Conservation (phyloP, 495 filamentous ascomycete species). For the Endocarpon pusillum region DNA sequence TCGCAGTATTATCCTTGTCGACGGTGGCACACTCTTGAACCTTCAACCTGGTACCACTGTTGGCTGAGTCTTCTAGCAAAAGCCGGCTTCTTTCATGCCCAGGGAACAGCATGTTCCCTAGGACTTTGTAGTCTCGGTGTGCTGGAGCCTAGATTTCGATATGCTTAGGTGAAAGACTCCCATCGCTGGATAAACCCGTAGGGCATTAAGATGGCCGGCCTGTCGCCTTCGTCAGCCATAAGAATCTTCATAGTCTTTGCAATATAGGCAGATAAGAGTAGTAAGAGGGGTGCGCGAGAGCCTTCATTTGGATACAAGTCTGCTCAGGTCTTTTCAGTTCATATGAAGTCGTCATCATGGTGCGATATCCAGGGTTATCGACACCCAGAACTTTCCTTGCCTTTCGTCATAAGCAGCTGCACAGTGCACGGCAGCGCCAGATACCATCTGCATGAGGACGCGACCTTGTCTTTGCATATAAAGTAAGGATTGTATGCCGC, state of each 20-base stretch:
- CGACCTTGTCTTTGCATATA: not conserved
- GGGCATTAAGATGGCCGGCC: too few species aligned
- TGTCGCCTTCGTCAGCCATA: too few species aligned
- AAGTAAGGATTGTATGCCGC: constrained; percentile 18
- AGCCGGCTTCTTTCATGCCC: not conserved
- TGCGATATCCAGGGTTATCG: constrained; percentile 9
- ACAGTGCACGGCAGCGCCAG: too few species aligned
- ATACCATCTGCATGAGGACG: too few species aligned
- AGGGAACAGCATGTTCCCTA: constrained; percentile 24
- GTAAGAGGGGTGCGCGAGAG: too few species aligned
- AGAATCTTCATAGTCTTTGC: too few species aligned
- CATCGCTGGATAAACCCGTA: too few species aligned
- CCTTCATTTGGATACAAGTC: constrained; percentile 2
- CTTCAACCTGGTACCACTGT: too few species aligned
- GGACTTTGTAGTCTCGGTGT: constrained; percentile 40
- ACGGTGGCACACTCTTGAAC: too few species aligned
- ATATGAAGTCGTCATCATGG: constrained; percentile 20
- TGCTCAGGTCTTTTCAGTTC: constrained; percentile 50
- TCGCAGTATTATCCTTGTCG: too few species aligned
- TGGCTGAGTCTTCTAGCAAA: not conserved
- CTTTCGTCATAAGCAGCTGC: not conserved
- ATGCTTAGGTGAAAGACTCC: too few species aligned
- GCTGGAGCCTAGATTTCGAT: constrained; percentile 21
- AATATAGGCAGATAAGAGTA: too few species aligned
- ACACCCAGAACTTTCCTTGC: constrained; percentile 1